Evolutionary conservation across 2,329 filamentous ascomycete genomes (phyloP), one percentile per base, ranked within the genome.

Genomic region (Trichoderma brevicompactum): DNA sequence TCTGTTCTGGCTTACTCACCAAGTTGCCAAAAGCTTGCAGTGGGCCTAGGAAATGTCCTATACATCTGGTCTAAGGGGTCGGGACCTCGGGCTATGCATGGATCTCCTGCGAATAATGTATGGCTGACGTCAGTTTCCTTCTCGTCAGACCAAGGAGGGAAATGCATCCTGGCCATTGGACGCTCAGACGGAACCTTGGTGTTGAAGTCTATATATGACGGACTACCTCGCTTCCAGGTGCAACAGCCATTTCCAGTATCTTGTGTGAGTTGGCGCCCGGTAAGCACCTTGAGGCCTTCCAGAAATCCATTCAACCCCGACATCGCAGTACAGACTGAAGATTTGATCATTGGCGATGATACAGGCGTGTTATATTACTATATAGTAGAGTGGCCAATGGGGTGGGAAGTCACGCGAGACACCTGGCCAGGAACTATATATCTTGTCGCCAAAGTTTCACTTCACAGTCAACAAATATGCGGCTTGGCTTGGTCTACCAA

Each of bases 401-500:
- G 83, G 46, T 87, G 83, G 79, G 88, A 91, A 71, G 82, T 92
- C 7, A 77, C 79, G 61, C 79, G 80, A 6, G 86, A 90, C 73
- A 85, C 84, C 58, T 96, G 92, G 92, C 84, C 87, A 36, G 93
- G 94, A 13, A 84, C 88, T 40, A 89, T 96, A 80, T 92, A 86
- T 1, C 81, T 97, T 28, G 80, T 97, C 59, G 89, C 90, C 23
- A 88, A 89, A 69, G 89, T 98, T 70, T 84, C 84, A 38, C 87
- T 92, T 7, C 94, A 98, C 74, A 87, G 83, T 1, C 93, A 97
- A 77, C 94, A 98, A 73, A 89, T 99, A 63, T 99, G 95, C 72
- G 94, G 94, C 1, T 81, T 99, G n/a, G 86, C 91, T 3, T 98
- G 94, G 92, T 94, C 92, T 3, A 80, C 82, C 3, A 87, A 92